These are phyloP conservation scores for Selaginella moellendorffii DNA, from an alignment of 75 land plant genomes.

Conservation along the genomic window DNA sequence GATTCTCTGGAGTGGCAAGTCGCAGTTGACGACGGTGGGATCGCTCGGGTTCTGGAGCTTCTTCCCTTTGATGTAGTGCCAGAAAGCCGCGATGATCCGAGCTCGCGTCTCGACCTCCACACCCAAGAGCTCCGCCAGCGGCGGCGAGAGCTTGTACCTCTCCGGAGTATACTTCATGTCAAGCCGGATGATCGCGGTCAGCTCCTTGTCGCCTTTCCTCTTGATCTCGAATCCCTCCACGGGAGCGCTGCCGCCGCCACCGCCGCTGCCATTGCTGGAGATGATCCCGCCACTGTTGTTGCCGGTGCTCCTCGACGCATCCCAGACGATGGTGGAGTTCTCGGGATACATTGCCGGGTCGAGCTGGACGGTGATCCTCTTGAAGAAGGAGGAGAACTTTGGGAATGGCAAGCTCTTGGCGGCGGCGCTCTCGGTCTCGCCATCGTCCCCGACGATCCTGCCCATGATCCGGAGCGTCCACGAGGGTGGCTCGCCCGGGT, in stretches of 20 bases:
- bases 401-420: constrained; percentile 34
- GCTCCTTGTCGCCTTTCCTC: constrained; percentile 83
- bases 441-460: constrained; percentile 64
- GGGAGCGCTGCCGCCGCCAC: background rate
- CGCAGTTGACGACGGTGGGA: constrained; percentile 72
- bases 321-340: constrained; percentile 71
- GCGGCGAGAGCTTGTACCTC: constrained; percentile 72
- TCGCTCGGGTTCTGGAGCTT: constrained; percentile 72
- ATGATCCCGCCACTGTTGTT: background rate
- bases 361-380: constrained; percentile 56
- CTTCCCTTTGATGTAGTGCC: constrained; percentile 94
- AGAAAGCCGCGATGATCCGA: constrained; percentile 75
- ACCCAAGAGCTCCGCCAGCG: constrained; percentile 72
- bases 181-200: constrained; percentile 48
- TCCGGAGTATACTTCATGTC: constrained; percentile 94
- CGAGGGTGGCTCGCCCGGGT: constrained; percentile 60
- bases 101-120: constrained; percentile 89
- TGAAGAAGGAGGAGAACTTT: constrained; percentile 88
- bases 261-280: no score
- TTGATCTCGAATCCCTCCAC: constrained; percentile 96
- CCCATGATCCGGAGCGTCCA: constrained; percentile 89
- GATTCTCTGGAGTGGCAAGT: constrained; percentile 59
- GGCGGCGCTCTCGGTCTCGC: constrained; percentile 31
- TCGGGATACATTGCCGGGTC: constrained; percentile 87
- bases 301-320: constrained; percentile 51